phyloP scores from a whole-genome alignment of 305 asterid genomes.

The Solanum hybrid region DNA sequence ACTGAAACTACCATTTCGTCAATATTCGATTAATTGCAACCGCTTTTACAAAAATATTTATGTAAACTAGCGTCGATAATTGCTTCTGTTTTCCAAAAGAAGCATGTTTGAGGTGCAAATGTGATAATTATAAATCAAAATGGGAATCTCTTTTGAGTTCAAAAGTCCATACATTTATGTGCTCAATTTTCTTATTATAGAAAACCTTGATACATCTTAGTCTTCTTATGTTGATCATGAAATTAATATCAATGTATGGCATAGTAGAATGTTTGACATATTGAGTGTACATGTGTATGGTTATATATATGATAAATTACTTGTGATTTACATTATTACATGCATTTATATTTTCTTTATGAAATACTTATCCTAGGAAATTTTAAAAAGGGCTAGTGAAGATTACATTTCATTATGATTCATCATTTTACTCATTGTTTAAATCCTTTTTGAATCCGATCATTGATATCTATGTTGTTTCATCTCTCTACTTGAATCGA shows the following conservation, averaged over 20 bases:
- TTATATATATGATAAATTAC: background rate
- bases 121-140: background rate
- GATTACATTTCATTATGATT: background rate
- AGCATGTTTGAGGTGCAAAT: background rate
- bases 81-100: background rate
- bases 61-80: too few relatives aligned
- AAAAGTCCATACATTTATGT: background rate
- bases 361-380: background rate
- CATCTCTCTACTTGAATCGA: too few relatives aligned
- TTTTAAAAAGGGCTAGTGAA: background rate
- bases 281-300: background rate
- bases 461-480: too few relatives aligned
- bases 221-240: background rate
- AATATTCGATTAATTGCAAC: too few relatives aligned
- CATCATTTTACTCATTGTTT: too few relatives aligned
- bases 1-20: too few relatives aligned
- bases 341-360: background rate
- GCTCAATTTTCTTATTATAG: background rate
- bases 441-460: too few relatives aligned
- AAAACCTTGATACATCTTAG: background rate
- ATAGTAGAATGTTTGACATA: background rate
- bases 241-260: background rate
- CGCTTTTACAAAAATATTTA: too few relatives aligned
- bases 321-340: background rate
- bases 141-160: background rate